Percentiles rank a stretch among this genome's conserved stretches.
Conservation (phyloP, 2,329 filamentous ascomycete genomes). For the Pyricularia pennisetigena region DNA sequence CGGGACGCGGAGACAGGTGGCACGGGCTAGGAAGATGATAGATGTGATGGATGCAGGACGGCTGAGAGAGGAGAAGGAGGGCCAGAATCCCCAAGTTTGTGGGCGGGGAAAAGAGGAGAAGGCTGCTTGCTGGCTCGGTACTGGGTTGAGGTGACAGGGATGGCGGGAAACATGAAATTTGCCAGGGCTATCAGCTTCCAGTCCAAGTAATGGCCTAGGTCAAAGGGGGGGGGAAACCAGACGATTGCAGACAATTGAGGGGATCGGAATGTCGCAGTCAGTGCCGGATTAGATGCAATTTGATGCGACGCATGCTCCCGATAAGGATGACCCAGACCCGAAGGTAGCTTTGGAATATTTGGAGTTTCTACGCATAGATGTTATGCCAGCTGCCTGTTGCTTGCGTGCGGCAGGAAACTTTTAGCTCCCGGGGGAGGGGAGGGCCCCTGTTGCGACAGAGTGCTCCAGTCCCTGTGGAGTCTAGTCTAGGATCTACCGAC, state of each 20-base stretch:
- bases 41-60: constrained; percentile 7
- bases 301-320: neutral
- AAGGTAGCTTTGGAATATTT: neutral
- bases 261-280: neutral
- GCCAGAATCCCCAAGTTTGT: constrained; percentile 1
- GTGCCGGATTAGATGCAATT: neutral
- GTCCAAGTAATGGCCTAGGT: neutral
- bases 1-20: neutral
- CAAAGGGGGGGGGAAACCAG: neutral
- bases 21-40: neutral
- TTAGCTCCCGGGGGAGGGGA: neutral
- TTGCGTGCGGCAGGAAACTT: neutral
- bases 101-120: constrained; percentile 5
- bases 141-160: neutral
- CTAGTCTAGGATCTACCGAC: neutral
- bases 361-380: neutral
- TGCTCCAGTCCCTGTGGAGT: neutral
- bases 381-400: neutral
- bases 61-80: constrained; percentile 6
- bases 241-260: neutral
- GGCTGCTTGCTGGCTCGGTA: neutral
- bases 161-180: neutral
- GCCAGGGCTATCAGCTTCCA: neutral
- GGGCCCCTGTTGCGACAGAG: neutral
- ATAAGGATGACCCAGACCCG: neutral